Percentiles rank a stretch among this genome's conserved stretches.
These are phyloP conservation scores for Helotiales sp. DNA, from an alignment of 2,329 filamentous ascomycete species.

Conservation along the genomic window DNA sequence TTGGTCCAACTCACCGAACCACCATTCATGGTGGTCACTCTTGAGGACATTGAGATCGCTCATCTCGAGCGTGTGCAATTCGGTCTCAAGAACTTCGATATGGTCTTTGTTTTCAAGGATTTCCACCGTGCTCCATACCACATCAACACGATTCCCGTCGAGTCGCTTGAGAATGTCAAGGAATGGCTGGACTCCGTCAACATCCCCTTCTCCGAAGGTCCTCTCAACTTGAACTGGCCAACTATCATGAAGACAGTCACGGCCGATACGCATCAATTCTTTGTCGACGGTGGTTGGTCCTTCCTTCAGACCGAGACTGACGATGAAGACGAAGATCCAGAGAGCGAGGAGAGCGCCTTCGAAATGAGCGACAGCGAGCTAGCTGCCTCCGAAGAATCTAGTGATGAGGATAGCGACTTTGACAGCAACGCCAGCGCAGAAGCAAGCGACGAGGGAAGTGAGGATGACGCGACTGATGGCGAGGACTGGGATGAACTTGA, in stretches of 20 bases:
- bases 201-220: conserved; percentile 91
- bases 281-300: conserved; percentile 91
- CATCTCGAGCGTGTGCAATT: conserved; percentile 97
- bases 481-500: conserved; percentile 96
- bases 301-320: conserved; percentile 90
- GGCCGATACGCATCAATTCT: conserved; percentile 92
- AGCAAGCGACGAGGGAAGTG: conserved; percentile 75
- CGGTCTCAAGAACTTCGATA: conserved; percentile 97
- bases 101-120: conserved; percentile 98
- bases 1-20: conserved; percentile 96
- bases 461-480: conserved; percentile 76
- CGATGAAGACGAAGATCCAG: conserved; percentile 76
- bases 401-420: conserved; percentile 90
- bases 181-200: conserved; percentile 97
- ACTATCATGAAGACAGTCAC: conserved; percentile 99
- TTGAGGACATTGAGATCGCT: conserved; percentile 94
- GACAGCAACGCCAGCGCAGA: conserved; percentile 87
- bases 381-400: conserved; percentile 72
- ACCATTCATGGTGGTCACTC: conserved; percentile 92
- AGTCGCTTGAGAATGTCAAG: conserved; percentile 92
- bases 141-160: conserved; percentile 97
- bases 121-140: conserved; percentile 89
- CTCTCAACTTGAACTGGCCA: conserved; percentile 96
- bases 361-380: conserved; percentile 88
- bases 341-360: conserved; percentile 90